Evolutionary conservation across 2,329 filamentous ascomycete species (phyloP), one percentile per base, ranked within the genome.

Genomic region (Didymellaceae sp.): DNA sequence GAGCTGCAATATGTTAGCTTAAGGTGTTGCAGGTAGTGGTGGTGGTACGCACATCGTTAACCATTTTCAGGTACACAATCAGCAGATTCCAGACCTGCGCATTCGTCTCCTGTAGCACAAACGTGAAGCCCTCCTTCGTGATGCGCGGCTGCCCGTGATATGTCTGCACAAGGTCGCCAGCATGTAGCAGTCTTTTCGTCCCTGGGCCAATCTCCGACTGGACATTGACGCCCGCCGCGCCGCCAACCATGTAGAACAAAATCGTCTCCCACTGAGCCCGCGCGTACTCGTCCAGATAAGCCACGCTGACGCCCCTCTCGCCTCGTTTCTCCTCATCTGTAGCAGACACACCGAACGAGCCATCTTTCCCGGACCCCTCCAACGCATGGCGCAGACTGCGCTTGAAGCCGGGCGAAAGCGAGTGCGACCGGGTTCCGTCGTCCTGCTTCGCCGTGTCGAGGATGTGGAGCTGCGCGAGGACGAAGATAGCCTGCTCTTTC

Each of bases 31-130:
- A 14, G 21, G 6, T 3, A 16, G 13, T 2, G 17, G 17, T 8
- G 32, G 25, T 20, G 18, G n/a, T 20, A 57, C 61, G 47, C 47
- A 82, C 82, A 45, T 80, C 78, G 62, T 91, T 87, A 34, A 89
- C 88, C 54, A 91, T 89, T 61, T 95, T 90, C 41, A 99, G 86
- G 80, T 96, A 99, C 24, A 97, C 86, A 22, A 99, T 87, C 26
- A 99, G 80, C 37, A 99, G 80, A 20, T 91, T 94, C 94, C 94
- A 99, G 26, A 99, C 91, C 73, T 99, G 94, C 0, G 93, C 91
- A 71, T 97, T 97, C 52, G 93, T 88, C 68, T 97, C 93, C 66
- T 97, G 93, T 7, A 99, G 80, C 48, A 99, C 80, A 67, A 99
- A 99, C 0, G 90, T 92, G 70, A 99, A 99, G 6, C 94, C 94